These are phyloP conservation scores for Perkinsus olseni DNA, from an alignment of 169 alveolate genomes.

Conservation along the genomic window DNA sequence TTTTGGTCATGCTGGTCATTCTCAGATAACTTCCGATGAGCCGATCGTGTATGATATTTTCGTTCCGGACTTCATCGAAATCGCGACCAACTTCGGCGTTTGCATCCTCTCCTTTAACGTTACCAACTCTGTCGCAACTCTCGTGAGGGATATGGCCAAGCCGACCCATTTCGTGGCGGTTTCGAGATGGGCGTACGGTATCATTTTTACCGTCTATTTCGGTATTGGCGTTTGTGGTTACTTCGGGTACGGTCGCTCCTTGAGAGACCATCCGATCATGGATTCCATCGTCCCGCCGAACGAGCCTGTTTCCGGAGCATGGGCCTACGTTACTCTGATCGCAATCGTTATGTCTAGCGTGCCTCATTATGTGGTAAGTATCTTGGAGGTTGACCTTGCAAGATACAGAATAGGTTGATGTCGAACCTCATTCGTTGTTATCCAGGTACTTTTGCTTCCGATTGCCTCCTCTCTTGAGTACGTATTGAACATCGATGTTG, in stretches of 20 bases:
- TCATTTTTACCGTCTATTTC: background rate
- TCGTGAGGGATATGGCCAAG: background rate
- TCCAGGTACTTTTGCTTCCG: background rate
- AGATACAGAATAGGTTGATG: background rate
- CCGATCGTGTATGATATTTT: background rate
- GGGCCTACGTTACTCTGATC: background rate
- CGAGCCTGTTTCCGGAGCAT: background rate
- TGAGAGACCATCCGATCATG: background rate
- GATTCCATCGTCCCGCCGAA: background rate
- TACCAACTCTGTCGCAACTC: background rate
- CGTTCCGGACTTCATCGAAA: background rate
- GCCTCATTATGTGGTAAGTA: background rate
- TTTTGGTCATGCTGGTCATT: background rate
- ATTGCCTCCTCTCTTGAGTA: background rate
- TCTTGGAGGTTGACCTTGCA: background rate
- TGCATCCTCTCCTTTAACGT: background rate
- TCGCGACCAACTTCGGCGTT: background rate
- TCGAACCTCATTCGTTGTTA: background rate
- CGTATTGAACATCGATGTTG: background rate
- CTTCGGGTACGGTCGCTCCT: background rate
- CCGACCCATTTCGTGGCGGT: background rate
- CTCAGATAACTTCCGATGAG: background rate
- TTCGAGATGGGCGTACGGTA: background rate
- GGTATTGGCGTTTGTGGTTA: background rate
- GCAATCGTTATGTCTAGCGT: background rate